Evolutionary conservation across 805 yeast species (phyloP).

Genomic region (Candida dajiaensis): DNA sequence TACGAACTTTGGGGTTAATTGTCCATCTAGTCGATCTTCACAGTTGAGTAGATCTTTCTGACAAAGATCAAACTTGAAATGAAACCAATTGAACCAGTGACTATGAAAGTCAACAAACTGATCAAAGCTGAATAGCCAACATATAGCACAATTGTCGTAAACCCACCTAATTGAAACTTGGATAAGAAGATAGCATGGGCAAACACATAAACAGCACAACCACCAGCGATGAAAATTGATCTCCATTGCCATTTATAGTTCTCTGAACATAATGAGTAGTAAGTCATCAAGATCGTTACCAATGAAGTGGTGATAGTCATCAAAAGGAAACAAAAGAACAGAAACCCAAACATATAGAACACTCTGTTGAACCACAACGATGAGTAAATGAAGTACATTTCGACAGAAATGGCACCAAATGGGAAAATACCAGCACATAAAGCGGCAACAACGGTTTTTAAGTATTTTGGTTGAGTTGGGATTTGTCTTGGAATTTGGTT

Average conservation of each 20-base stretch:
- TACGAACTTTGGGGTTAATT: neutral
- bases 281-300: constrained; percentile 73
- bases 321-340: constrained; percentile 80
- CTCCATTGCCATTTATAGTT: constrained; percentile 99
- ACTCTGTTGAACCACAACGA: constrained; percentile 92
- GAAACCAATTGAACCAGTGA: constrained; percentile 88
- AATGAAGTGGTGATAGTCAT: constrained; percentile 77
- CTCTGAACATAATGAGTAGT: constrained; percentile 82
- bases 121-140: constrained; percentile 76
- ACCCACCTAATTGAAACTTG: constrained; percentile 63
- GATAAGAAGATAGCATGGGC: constrained; percentile 75
- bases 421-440: constrained; percentile 87
- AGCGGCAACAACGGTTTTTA: constrained; percentile 60
- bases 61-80: constrained; percentile 68
- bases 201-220: constrained; percentile 80
- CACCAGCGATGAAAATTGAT: constrained; percentile 79
- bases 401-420: constrained; percentile 91
- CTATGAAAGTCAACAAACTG: constrained; percentile 63
- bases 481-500: constrained; percentile 96
- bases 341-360: constrained; percentile 96
- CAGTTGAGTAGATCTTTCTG: constrained; percentile 72
- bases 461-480: constrained; percentile 84
- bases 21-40: constrained; percentile 65
- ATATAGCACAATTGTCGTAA: constrained; percentile 72
- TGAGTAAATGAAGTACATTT: constrained; percentile 85